Evolutionary conservation across 2,329 filamentous ascomycete genomes (phyloP), one percentile per base, ranked within the genome.

Genomic region (Verticillium albo-atrum): DNA sequence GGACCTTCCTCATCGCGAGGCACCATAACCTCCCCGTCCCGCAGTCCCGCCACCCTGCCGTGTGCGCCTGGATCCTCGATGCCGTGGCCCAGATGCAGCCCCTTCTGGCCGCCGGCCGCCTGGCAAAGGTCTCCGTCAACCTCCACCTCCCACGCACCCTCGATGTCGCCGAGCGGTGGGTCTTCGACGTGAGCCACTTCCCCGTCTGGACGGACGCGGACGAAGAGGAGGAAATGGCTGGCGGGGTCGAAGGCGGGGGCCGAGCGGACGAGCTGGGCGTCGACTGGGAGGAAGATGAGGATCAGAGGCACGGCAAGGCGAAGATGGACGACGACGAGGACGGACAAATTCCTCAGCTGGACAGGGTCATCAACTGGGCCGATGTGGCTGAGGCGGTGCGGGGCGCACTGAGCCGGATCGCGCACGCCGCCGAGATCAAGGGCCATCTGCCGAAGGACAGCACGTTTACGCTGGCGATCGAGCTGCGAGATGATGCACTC

Each of bases 21-120:
- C 92, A 91, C 68, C 93, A 93, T 80, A 92, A 94, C 75, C 87
- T 92, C 60, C 84, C 91, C 30, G 89, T 96, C 53, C 89, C 90
- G 67, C 92, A 97, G 72, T 94, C 87, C 61, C 89, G 92, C 60
- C 92, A 97, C 73, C 91, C 93, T 0, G 85, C 85, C 66, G 89
- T 97, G 64, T 96, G 91, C 80, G 79, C 86, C 68, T 97, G 93
- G 90, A 87, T 97, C 74, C 85, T 82, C 70, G 90, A 95, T 71
- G 91, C 92, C 65, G 84, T 95, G 50, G 78, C 86, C 63, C 89
- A 91, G 35, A 84, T 92, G 25, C 81, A 85, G 61, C 79, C 78
- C 3, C 89, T 96, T 75, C 80, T 97, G 35, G 81, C 89, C 54
- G 82, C 79, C 10, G 82, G 80, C 27, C 61, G 72, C 54, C 81